Percentiles rank a stretch among this genome's conserved stretches.
phyloP scores from a whole-genome alignment of 768 basidiomycete species.

The Tubosaeta brunneosetosa region DNA sequence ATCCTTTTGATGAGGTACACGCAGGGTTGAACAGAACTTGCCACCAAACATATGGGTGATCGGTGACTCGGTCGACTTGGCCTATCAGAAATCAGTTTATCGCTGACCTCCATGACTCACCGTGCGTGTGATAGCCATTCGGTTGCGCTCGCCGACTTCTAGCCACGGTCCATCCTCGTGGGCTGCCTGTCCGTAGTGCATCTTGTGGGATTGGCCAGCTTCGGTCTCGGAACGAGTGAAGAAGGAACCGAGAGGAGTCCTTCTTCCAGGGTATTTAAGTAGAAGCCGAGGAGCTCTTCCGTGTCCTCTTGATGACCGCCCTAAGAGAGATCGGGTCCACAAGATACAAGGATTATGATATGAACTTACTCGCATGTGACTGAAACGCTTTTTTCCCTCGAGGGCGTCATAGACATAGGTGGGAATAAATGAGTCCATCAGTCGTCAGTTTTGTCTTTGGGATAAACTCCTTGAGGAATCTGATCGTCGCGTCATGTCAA shows the following conservation, averaged over 20 bases:
- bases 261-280: constrained; percentile 91
- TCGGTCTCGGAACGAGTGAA: constrained; percentile 40
- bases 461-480: constrained; percentile 76
- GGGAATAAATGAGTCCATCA: constrained; percentile 76
- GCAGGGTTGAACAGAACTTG: constrained; percentile 82
- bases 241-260: constrained; percentile 71
- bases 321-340: constrained; percentile 30
- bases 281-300: constrained; percentile 96
- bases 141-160: constrained; percentile 89
- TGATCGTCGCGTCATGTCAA: constrained; percentile 62
- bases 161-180: constrained; percentile 76
- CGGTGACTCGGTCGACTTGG: constrained; percentile 76
- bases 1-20: constrained; percentile 78
- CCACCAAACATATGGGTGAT: constrained; percentile 93
- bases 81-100: constrained; percentile 36
- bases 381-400: constrained; percentile 90
- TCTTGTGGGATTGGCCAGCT: constrained; percentile 11
- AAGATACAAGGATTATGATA: constrained; percentile 1
- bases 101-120: constrained; percentile 40
- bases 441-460: constrained; percentile 22
- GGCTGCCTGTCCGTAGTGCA: constrained; percentile 7
- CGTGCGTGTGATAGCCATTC: constrained; percentile 74
- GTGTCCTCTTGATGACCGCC: constrained; percentile 97
- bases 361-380: constrained; percentile 76
- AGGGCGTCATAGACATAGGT: constrained; percentile 87